Conservation (phyloP, 805 yeast genomes). For the Jamesozyma piceae region DNA sequence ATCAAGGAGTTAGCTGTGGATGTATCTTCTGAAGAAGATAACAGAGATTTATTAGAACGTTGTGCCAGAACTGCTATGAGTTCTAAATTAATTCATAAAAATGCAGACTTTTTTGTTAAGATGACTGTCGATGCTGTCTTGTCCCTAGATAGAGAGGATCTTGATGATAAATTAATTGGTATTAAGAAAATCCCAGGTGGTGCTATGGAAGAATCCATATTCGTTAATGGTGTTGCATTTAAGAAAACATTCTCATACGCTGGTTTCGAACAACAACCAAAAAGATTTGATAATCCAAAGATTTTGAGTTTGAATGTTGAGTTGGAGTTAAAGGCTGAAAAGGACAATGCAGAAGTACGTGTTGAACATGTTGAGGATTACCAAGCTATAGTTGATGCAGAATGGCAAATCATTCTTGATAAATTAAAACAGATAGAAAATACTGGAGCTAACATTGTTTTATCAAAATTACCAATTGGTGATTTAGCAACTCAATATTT, state of each 20-base stretch:
- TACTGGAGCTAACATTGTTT: constrained; percentile 86
- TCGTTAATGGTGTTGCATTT: constrained; percentile 91
- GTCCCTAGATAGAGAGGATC: constrained; percentile 70
- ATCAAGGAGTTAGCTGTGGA: constrained; percentile 69
- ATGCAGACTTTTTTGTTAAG: constrained; percentile 81
- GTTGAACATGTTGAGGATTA: constrained; percentile 89
- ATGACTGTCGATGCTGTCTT: constrained; percentile 96
- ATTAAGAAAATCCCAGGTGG: constrained; percentile 95
- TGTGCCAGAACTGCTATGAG: constrained; percentile 98
- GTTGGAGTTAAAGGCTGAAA: constrained; percentile 93
- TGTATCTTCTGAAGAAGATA: constrained; percentile 42
- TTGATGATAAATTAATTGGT: constrained; percentile 87
- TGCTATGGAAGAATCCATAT: constrained; percentile 84
- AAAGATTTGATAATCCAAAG: constrained; percentile 68
- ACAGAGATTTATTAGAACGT: constrained; percentile 69
- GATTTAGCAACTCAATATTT: constrained; percentile 98
- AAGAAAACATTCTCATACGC: constrained; percentile 96
- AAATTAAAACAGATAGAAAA: constrained; percentile 74
- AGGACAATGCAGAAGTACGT: constrained; percentile 96
- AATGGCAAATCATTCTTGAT: constrained; percentile 86
- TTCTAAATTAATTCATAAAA: constrained; percentile 81
- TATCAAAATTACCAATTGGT: constrained; percentile 93
- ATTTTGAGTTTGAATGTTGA: constrained; percentile 82
- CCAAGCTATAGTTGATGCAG: constrained; percentile 97
- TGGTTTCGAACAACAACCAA: constrained; percentile 98